Evolutionary conservation across 352 stramenopile genomes (phyloP).

Genomic region (Phytophthora pisi): DNA sequence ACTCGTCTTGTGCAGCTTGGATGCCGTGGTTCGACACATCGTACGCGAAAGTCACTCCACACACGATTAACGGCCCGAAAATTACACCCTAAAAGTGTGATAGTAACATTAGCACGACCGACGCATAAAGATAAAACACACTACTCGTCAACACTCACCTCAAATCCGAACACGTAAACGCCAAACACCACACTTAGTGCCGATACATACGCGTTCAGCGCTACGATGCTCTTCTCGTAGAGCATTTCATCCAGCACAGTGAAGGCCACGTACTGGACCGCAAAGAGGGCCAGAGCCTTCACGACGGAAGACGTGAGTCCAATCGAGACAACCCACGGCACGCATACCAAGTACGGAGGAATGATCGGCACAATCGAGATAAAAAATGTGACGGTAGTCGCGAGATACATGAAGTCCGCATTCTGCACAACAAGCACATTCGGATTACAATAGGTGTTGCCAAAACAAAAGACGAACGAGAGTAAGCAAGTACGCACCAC

Average conservation of each 20-base stretch:
- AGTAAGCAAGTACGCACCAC: conserved; percentile 53
- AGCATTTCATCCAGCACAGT: conserved; percentile 88
- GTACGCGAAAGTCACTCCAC: conserved; percentile 84
- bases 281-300: conserved; percentile 80
- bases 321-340: conserved; percentile 85
- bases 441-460: not conserved
- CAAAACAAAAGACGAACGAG: conserved; percentile 1
- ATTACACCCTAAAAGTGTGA: conserved; percentile 67
- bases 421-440: conserved; percentile 44
- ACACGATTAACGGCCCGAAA: conserved; percentile 84
- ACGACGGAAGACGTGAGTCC: conserved; percentile 82
- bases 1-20: conserved; percentile 81
- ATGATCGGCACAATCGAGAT: conserved; percentile 91
- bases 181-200: conserved; percentile 87
- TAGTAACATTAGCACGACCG: conserved; percentile 2
- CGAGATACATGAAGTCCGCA: conserved; percentile 87
- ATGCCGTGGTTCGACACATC: conserved; percentile 89
- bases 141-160: conserved; percentile 41
- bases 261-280: conserved; percentile 86
- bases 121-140: not conserved
- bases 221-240: conserved; percentile 88
- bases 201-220: conserved; percentile 87
- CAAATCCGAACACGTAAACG: conserved; percentile 88
- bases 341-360: conserved; percentile 82
- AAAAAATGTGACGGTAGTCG: conserved; percentile 86